Percentiles rank a stretch among this genome's conserved stretches.
Conservation (phyloP, 495 filamentous ascomycete species). For the Neurospora tetraspora region DNA sequence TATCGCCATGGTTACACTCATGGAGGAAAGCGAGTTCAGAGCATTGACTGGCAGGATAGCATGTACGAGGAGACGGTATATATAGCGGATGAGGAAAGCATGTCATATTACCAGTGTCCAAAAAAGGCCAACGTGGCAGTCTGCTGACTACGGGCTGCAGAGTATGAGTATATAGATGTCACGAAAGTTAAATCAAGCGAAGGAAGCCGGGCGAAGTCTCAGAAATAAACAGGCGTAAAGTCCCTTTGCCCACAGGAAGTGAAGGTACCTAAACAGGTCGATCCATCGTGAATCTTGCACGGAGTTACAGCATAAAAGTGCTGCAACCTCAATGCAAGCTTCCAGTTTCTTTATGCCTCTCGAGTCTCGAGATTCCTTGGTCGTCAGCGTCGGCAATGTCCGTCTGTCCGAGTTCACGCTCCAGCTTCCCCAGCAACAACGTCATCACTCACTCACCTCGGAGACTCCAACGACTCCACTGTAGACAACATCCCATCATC, state of each 20-base stretch:
- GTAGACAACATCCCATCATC: neutral
- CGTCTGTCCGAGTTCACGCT: neutral
- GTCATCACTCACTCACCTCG: neutral
- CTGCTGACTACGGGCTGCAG: neutral
- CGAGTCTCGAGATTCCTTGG: neutral
- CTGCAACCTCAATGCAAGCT: neutral
- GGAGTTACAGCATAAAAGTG: neutral
- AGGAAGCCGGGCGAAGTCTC: neutral
- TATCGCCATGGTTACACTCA: neutral
- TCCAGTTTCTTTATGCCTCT: neutral
- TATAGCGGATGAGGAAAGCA: neutral
- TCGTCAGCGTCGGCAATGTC: neutral
- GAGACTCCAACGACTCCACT: neutral
- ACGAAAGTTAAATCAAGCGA: neutral
- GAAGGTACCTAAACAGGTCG: neutral
- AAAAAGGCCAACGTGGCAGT: neutral
- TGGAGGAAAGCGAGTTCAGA: neutral
- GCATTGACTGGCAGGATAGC: neutral
- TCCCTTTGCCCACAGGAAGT: neutral
- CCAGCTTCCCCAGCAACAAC: neutral
- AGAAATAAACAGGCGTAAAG: neutral
- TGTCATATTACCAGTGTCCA: neutral
- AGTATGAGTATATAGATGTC: neutral
- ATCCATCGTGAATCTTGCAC: neutral
- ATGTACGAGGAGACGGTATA: neutral